These are phyloP conservation scores for Scedosporium aurantiacum DNA, from an alignment of 2,329 filamentous ascomycete genomes.

Conservation along the genomic window DNA sequence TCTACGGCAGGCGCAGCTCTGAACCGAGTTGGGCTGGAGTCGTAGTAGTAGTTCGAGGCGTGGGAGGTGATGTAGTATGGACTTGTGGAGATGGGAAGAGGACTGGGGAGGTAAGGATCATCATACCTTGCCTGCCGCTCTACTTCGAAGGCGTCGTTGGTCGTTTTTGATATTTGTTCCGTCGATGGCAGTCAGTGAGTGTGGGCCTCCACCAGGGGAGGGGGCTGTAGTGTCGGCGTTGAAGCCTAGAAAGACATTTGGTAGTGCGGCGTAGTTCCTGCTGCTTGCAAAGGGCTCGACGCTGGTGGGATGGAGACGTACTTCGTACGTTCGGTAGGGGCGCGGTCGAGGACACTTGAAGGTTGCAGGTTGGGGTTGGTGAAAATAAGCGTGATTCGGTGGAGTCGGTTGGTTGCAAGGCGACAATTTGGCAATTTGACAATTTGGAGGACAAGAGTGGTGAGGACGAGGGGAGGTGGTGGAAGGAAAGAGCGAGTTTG, in stretches of 20 bases:
- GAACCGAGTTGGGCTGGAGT: no score
- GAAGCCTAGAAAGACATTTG: constrained; percentile 2
- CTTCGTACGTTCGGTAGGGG: background rate
- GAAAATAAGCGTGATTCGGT: background rate
- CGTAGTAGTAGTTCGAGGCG: background rate
- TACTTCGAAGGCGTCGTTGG: no score
- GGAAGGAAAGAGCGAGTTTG: background rate
- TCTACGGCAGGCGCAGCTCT: no score
- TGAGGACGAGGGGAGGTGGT: background rate
- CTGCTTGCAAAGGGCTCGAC: background rate
- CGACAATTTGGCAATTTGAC: no score
- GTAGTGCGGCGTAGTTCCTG: background rate
- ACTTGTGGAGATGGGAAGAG: background rate
- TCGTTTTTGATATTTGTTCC: background rate
- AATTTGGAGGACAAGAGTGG: background rate
- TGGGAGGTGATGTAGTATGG: background rate
- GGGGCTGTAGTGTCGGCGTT: constrained; percentile 3
- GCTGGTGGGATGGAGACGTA: background rate
- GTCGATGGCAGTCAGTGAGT: background rate
- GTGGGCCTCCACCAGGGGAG: constrained; percentile 4
- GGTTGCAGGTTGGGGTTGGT: background rate
- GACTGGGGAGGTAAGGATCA: background rate
- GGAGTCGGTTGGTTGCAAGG: background rate
- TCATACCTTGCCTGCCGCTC: no score
- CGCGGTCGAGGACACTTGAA: constrained; percentile 4